Conservation (phyloP, 1,139 yeast species). For the Blastobotrys proliferans region DNA sequence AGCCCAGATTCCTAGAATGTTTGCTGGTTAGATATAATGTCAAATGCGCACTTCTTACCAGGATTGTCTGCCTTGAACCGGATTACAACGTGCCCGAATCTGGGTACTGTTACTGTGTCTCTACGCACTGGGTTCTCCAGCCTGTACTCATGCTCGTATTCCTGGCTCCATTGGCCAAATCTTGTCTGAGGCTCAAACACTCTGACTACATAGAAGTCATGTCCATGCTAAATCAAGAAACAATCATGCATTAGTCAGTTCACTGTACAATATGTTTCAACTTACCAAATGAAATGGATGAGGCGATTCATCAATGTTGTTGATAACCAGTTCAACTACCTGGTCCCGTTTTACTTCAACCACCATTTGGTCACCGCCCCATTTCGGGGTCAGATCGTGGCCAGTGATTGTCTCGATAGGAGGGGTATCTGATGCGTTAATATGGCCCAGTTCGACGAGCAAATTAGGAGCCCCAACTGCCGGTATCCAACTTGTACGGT, state of each 20-base stretch:
- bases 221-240: too few species aligned
- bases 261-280: too few species aligned
- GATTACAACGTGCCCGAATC: conserved; percentile 58
- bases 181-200: conserved; percentile 39
- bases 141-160: conserved; percentile 49
- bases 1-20: too few species aligned
- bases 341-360: neutral
- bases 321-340: conserved; percentile 63
- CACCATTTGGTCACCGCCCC: conserved; percentile 22
- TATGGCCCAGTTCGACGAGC: conserved; percentile 23
- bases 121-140: conserved; percentile 52
- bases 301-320: conserved; percentile 72
- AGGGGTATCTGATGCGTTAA: conserved; percentile 11
- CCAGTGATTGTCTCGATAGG: neutral
- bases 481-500: conserved; percentile 25
- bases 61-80: conserved; percentile 72
- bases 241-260: too few species aligned
- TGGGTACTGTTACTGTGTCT: conserved; percentile 54
- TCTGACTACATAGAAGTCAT: conserved; percentile 49
- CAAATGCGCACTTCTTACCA: too few species aligned
- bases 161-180: conserved; percentile 39
- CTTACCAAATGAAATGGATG: conserved; percentile 86
- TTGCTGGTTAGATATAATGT: too few species aligned
- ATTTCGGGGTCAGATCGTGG: conserved; percentile 9
- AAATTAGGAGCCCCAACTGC: conserved; percentile 28